Base-by-base conservation (phyloP, 495 filamentous ascomycete species). In the Halenospora varia region DNA sequence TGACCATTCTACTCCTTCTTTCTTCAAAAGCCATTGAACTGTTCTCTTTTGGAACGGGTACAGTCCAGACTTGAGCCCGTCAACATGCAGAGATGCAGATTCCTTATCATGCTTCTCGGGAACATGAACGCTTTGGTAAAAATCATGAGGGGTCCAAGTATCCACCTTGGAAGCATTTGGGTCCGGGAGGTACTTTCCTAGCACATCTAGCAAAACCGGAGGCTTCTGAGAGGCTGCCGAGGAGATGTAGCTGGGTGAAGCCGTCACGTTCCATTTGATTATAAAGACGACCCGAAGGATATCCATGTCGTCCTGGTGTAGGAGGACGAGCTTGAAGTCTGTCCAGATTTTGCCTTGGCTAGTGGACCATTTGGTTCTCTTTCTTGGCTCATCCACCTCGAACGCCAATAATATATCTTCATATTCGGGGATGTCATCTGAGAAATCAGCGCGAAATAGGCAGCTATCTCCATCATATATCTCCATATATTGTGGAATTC, bases 11-110 rank as follows among this genome's bases (percentile, higher is more conserved):
- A 58, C 60, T 1, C 61, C 57, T 57, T 91, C 88, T 62, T 81
- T 75, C 51, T 66, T 59, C 25, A 91, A 59, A 58, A 92, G 71
- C 87, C 88, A 92, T 45, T 77, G 69, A 3, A 91, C 77, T n/a
- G 88, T 79, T 60, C 88, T 75, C 56, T 78, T 76, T 64, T 92
- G 88, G 61, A 90, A 92, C 0, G 87, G 85, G 63, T 86, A 88
- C 2, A 91, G 72, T 2, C 39, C 52, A 15, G 66, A 48, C 8
- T 60, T 52, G 2, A 68, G 17, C 8, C 41, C 56, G 8, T 39
- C 20, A 4, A 57, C 41, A 15, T 22, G 25, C 24, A 68, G 56
- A 13, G 49, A 45, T 11, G 51, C 51, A 11, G 57, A 11, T 1
- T 50, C 20, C 23, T 39, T 18, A 47, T 65, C 60, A 23, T 59